Evolutionary conservation across 352 stramenopile species (phyloP), one percentile per base, ranked within the genome.

Genomic region (Hyaloperonospora brassicae): DNA sequence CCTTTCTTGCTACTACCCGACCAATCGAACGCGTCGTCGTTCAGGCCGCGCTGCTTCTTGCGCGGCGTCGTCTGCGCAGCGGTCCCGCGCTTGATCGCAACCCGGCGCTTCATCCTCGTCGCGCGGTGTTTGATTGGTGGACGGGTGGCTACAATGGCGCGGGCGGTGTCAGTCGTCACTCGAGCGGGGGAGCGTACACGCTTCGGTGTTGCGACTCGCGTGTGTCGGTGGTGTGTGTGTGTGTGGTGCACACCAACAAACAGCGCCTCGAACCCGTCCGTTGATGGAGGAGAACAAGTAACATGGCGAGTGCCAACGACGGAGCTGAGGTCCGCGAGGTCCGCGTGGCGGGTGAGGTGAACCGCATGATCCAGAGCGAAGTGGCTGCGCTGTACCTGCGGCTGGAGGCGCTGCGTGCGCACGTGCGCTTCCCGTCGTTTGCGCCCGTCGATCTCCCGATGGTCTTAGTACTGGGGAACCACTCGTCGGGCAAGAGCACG

Each of bases 281-380:
- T 17, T 17, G 17, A 17, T 17, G 17, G 17, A 17, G 17, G 17
- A 17, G 17, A 17, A 17, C 17, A 17, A 17, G 17, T 17, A 59
- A 25, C 24, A 61, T 61, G 52, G 51, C 50, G 51, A 65, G 51
- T 48, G 38, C 42, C 2, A 34, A 60, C 43, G 41, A 38, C 42
- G 25, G 17, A 17, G 27, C 27, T 8, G 27, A 34, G 4, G 27
- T 34, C 8, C 27, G 27, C 4, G 27, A 72, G 42, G 55, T 77
- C 59, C 62, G 52, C 57, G 81, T 70, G 46, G 79, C 71, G 51
- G 82, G 82, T 1, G 79, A 90, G 52, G 74, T 93, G 45, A 89
- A 93, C 59, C 79, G 78, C 62, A 93, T 93, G 82, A 87, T 93
- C 59, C 82, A 93, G 59, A 59, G 62, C 17, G 82, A 93, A 49